Conservation (phyloP, 306 rosid genomes). For the Abrus precatorius region DNA sequence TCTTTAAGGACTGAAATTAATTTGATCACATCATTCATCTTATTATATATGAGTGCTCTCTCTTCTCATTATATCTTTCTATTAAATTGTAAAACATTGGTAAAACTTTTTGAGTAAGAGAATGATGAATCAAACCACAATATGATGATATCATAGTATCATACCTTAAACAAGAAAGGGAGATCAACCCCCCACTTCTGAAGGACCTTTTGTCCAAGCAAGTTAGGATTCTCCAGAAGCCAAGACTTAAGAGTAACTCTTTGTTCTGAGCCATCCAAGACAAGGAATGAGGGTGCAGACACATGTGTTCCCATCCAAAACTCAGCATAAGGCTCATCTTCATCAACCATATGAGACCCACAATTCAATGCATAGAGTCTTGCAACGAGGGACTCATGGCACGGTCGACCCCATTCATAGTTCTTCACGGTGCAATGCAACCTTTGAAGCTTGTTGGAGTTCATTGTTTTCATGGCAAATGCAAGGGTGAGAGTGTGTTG, state of each 20-base stretch:
- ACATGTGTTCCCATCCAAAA: conserved; percentile 86
- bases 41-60: too few relatives aligned
- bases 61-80: too few relatives aligned
- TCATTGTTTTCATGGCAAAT: not conserved
- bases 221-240: conserved; percentile 63
- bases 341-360: conserved; percentile 44
- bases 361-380: conserved; percentile 62
- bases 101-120: too few relatives aligned
- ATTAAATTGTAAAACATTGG: too few relatives aligned
- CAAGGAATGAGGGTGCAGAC: conserved; percentile 72
- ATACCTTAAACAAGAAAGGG: conserved; percentile 84
- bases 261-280: conserved; percentile 37
- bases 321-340: conserved; percentile 70
- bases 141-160: not conserved
- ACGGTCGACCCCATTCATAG: conserved; percentile 75
- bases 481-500: too few relatives aligned
- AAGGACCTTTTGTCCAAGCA: conserved; percentile 67
- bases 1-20: too few relatives aligned
- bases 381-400: conserved; percentile 63
- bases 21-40: too few relatives aligned
- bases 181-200: conserved; percentile 74
- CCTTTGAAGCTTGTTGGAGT: conserved; percentile 46
- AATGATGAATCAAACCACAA: too few relatives aligned
- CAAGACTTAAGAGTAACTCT: conserved; percentile 64
- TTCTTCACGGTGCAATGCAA: conserved; percentile 68